Percentiles rank a stretch among this genome's conserved stretches.
phyloP scores from a whole-genome alignment of 345 rosid species.

The Balakata baccata region DNA sequence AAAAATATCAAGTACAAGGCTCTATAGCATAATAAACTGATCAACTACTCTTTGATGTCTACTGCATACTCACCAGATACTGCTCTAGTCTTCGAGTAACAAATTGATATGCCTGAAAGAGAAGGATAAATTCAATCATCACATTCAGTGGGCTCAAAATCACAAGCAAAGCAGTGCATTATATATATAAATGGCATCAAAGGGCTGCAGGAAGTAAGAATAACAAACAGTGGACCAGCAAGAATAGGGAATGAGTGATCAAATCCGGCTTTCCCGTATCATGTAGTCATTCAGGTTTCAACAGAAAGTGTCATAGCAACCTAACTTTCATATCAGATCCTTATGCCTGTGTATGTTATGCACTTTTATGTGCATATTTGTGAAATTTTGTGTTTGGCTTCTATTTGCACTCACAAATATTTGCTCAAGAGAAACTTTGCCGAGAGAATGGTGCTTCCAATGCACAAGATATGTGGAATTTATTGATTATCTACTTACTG shows the following conservation, averaged over 20 bases:
- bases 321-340: not conserved
- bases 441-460: not conserved
- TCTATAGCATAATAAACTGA: not conserved
- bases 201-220: not conserved
- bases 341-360: not conserved
- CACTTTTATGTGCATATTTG: too few species aligned
- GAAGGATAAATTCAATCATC: conserved; percentile 8
- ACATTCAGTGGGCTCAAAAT: conserved; percentile 2
- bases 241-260: not conserved
- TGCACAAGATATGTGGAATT: not conserved
- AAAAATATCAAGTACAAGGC: not conserved
- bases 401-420: too few species aligned
- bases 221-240: not conserved
- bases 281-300: not conserved
- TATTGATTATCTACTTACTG: not conserved
- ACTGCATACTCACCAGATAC: conserved; percentile 61
- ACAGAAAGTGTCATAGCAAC: not conserved
- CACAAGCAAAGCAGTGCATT: not conserved
- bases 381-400: too few species aligned
- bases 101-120: conserved; percentile 61
- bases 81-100: conserved; percentile 91
- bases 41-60: not conserved
- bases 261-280: not conserved
- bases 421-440: not conserved
- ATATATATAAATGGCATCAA: not conserved